Evolutionary conservation across 495 filamentous ascomycete genomes (phyloP), one percentile per base, ranked within the genome.

Genomic region (Choiromyces venosus): DNA sequence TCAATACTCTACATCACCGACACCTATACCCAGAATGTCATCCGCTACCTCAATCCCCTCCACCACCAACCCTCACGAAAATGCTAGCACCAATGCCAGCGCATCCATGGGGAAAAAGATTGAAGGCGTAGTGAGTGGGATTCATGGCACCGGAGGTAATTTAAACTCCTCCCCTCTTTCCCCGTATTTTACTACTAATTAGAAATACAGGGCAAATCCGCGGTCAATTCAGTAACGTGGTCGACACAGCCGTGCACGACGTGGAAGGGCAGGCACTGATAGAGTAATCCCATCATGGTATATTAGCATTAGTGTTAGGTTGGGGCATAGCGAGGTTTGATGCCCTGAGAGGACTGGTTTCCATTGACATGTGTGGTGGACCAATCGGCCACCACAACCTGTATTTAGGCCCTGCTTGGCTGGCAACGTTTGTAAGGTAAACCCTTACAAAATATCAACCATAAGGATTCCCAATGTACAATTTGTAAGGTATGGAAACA

Each of bases 61-160:
- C n/a, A 66, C 14, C 46, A 14, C 46, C 46, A 56, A 14, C n/a
- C 65, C 65, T 35, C 33, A 8, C 21, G 42, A 21, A 10, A 39
- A 1, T 12, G 42, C 42, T 5, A 65, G 74, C 8, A 72, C 74
- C 36, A 73, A 73, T 29, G 70, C 74, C 4, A 66, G 74, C 16
- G 70, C 70, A 16, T 39, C 46, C 9, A 36, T 37, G 18, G 71
- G 74, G 10, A 56, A 64, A 35, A 73, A 73, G 42, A 1, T 73
- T n/a, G 71, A 76, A 33, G 71, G 71, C 18, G 36, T 73, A 21
- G n/a, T 73, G 25, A 76, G 74, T 44, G 19, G 66, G 14, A 37
- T 76, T 39, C 71, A 73, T 18, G 74, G 71, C 21, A 38, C 40
- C 29, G 71, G 74, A 8, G 74, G 71, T 73, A 70, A n/a, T 29